phyloP scores from a whole-genome alignment of 768 basidiomycete genomes.

The Russula dissimulans region DNA sequence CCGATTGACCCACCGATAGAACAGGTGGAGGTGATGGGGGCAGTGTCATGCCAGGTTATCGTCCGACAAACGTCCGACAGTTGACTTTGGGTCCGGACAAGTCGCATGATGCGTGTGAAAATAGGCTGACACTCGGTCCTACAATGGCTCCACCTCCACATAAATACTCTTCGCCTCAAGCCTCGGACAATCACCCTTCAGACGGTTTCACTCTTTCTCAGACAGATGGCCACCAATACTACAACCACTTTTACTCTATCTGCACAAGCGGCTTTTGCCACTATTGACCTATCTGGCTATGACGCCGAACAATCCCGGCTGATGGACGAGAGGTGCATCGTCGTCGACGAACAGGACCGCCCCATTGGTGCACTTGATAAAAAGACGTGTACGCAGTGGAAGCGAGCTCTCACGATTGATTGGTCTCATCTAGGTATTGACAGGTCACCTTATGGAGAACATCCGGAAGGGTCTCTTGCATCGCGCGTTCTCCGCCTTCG shows the following conservation, averaged over 20 bases:
- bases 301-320: constrained; percentile 88
- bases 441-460: constrained; percentile 97
- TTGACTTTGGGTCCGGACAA: constrained; percentile 8
- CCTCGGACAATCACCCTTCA: not conserved
- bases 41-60: too few relatives aligned
- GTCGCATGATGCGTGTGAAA: constrained; percentile 12
- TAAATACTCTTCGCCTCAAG: constrained; percentile 9
- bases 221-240: constrained; percentile 34
- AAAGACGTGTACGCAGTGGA: constrained; percentile 71
- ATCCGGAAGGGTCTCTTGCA: constrained; percentile 91
- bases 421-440: not conserved
- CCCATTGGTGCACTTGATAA: constrained; percentile 85
- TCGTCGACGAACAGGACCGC: constrained; percentile 81
- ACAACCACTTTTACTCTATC: constrained; percentile 23
- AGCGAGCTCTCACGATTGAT: not conserved
- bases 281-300: constrained; percentile 72
- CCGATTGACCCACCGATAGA: not conserved
- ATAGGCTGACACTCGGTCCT: not conserved
- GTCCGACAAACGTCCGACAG: not conserved
- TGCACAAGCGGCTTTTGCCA: constrained; percentile 37
- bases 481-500: constrained; percentile 95
- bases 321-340: constrained; percentile 94
- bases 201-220: constrained; percentile 5
- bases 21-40: not conserved
- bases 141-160: not conserved